These are phyloP conservation scores for Garcia nutans DNA, from an alignment of 345 rosid species.

Conservation along the genomic window DNA sequence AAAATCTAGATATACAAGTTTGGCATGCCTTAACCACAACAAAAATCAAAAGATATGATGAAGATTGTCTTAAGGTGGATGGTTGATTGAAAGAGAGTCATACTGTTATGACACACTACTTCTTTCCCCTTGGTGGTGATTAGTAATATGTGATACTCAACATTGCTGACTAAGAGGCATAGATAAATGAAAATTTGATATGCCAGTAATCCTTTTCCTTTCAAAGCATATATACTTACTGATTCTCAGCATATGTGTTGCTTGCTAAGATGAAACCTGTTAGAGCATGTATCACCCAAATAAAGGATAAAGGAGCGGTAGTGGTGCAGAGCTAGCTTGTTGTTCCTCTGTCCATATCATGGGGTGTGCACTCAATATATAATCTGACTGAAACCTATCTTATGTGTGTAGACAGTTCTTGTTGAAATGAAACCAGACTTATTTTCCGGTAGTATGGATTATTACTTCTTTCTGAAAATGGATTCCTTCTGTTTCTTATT, in stretches of 20 bases:
- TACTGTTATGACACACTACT: not conserved
- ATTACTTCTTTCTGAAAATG: not conserved
- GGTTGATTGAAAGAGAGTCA: not conserved
- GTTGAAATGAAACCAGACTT: not conserved
- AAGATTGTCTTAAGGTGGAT: not conserved
- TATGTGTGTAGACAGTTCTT: not conserved
- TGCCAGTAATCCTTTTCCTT: not conserved
- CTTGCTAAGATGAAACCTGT: slow-evolving; percentile 2
- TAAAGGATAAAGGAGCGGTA: no score
- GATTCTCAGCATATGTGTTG: not conserved
- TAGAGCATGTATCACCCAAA: not conserved
- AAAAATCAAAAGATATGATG: not conserved
- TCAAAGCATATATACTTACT: not conserved
- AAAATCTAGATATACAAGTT: not conserved
- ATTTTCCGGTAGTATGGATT: not conserved
- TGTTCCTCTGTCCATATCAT: not conserved
- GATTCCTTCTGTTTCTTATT: not conserved
- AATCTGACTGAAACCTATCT: not conserved
- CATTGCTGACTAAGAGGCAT: not conserved
- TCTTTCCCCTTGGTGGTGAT: not conserved
- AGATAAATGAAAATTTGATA: not conserved
- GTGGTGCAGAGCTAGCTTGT: not conserved
- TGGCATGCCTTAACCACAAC: not conserved
- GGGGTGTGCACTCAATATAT: not conserved
- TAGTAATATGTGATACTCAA: not conserved